Conservation (phyloP, 495 filamentous ascomycete species). For the Rostrohypoxylon terebratum region DNA sequence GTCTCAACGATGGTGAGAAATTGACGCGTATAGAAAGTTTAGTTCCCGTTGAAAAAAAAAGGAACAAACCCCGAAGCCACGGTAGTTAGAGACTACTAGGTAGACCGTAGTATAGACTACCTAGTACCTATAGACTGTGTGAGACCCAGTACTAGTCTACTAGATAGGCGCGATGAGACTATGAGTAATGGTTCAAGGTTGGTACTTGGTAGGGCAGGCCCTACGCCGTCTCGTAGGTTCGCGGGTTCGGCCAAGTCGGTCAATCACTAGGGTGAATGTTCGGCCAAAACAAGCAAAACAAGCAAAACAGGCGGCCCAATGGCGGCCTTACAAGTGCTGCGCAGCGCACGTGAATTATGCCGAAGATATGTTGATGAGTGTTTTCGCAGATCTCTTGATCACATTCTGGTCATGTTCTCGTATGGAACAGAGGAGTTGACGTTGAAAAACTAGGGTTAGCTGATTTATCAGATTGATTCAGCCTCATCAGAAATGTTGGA, state of each 20-base stretch:
- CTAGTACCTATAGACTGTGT: too few species aligned
- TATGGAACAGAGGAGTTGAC: conserved; percentile 42
- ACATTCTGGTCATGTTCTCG: conserved; percentile 28
- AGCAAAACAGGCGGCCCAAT: conserved; percentile 39
- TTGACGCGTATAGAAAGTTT: conserved; percentile 6
- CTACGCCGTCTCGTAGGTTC: conserved; percentile 13
- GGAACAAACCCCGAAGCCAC: conserved; percentile 11
- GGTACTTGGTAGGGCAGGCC: conserved; percentile 17
- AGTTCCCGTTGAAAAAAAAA: conserved; percentile 15
- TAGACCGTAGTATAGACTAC: too few species aligned
- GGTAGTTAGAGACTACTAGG: conserved; percentile 12
- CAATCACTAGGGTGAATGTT: conserved; percentile 20
- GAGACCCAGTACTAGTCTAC: conserved; percentile 12
- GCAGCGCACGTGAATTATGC: conserved; percentile 32
- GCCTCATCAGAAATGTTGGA: conserved; percentile 48
- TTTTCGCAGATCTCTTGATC: conserved; percentile 15
- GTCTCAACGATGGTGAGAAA: conserved; percentile 11
- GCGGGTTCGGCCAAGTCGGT: conserved; percentile 13
- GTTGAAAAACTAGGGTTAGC: conserved; percentile 43
- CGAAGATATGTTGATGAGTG: conserved; percentile 25
- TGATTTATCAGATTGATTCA: conserved; percentile 46
- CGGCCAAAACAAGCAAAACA: conserved; percentile 31
- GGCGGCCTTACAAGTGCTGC: conserved; percentile 38
- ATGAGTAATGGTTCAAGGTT: conserved; percentile 17
- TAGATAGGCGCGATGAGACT: background rate